A percentile compares a stretch with the other conserved stretches of the same genome.
Conservation (phyloP, 2,329 filamentous ascomycete genomes). For the Trichoderma sp. region DNA sequence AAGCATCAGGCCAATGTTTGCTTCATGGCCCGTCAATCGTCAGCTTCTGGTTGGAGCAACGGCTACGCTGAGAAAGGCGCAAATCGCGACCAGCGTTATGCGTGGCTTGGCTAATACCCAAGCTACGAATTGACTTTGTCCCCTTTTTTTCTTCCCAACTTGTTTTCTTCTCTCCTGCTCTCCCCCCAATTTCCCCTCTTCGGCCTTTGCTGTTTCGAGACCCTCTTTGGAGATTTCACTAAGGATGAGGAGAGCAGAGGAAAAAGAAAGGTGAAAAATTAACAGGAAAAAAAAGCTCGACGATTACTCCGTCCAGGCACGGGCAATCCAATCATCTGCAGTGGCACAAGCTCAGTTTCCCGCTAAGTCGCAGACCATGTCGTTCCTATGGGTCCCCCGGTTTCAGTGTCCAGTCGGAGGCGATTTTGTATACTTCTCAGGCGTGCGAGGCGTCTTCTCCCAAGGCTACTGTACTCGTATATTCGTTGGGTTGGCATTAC, state of each 20-base stretch:
- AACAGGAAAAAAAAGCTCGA: background rate
- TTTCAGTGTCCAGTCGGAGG: slow-evolving; percentile 17
- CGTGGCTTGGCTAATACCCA: slow-evolving; percentile 11
- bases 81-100: slow-evolving; percentile 14
- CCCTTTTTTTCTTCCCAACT: background rate
- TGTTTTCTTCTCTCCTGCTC: background rate
- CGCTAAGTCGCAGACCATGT: slow-evolving; percentile 16
- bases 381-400: slow-evolving; percentile 3
- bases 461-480: background rate
- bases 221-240: background rate
- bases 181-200: background rate
- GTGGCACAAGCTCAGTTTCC: slow-evolving; percentile 18
- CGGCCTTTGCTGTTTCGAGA: slow-evolving; percentile 15
- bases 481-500: slow-evolving; percentile 15
- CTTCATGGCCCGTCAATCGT: background rate
- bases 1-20: slow-evolving; percentile 5
- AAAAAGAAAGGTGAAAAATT: background rate
- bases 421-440: slow-evolving; percentile 1
- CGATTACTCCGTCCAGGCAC: background rate
- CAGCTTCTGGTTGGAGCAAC: background rate
- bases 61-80: slow-evolving; percentile 2
- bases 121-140: background rate
- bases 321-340: slow-evolving; percentile 15
- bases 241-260: background rate
- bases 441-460: slow-evolving; percentile 15